Conservation (phyloP, 1,284 basidiomycete genomes). For the Trichosporon sp. region DNA sequence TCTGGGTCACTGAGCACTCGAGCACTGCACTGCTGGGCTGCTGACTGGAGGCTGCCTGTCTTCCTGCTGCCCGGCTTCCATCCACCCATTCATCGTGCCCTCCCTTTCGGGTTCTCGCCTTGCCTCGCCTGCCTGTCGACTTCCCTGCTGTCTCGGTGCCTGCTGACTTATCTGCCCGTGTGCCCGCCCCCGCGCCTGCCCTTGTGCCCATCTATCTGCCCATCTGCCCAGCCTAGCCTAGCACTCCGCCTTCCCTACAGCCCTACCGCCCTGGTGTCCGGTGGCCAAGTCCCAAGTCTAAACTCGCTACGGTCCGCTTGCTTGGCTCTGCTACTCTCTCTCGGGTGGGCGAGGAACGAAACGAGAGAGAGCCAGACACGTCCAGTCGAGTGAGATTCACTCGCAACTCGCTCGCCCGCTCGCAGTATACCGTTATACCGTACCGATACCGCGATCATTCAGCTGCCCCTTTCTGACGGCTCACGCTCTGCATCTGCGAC, state of each 20-base stretch:
- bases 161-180: too few relatives aligned
- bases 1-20: too few relatives aligned
- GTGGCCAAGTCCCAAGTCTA: conserved; percentile 3
- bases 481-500: background rate
- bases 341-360: background rate
- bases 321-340: too few relatives aligned
- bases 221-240: background rate
- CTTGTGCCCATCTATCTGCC: background rate
- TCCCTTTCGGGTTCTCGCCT: background rate
- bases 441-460: too few relatives aligned
- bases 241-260: too few relatives aligned
- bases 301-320: background rate
- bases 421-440: too few relatives aligned
- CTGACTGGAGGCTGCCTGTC: too few relatives aligned
- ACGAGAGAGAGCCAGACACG: background rate
- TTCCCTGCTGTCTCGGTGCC: too few relatives aligned
- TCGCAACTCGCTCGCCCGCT: too few relatives aligned
- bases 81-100: too few relatives aligned
- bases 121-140: background rate
- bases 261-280: background rate
- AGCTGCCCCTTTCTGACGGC: background rate
- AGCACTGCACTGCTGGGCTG: too few relatives aligned
- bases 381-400: too few relatives aligned
- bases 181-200: background rate
- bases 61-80: background rate